phyloP scores from a whole-genome alignment of 1,284 basidiomycete species.

The Trametes versicolor region DNA sequence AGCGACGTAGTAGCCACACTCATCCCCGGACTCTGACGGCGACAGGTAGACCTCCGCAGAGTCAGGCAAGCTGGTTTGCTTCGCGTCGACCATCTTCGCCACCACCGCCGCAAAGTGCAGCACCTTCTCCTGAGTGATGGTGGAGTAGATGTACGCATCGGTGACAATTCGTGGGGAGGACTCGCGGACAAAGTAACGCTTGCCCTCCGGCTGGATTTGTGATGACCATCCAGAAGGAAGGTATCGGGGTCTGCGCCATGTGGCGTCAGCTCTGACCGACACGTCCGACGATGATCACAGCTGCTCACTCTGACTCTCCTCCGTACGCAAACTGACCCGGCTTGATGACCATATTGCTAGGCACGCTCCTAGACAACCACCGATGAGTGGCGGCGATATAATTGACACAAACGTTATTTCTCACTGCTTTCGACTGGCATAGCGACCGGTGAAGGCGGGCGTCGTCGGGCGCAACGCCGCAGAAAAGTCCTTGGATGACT shows the following conservation, averaged over 20 bases:
- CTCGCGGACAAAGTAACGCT: constrained; percentile 38
- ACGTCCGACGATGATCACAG: neutral
- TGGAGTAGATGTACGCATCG: constrained; percentile 35
- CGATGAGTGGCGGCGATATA: neutral
- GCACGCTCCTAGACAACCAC: constrained; percentile 20
- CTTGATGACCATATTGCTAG: constrained; percentile 24
- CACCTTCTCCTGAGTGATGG: constrained; percentile 27
- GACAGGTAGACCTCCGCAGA: constrained; percentile 40
- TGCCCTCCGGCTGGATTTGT: constrained; percentile 43
- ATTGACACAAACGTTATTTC: neutral
- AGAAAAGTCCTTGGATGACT: neutral
- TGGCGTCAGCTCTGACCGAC: constrained; percentile 1
- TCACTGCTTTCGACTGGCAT: constrained; percentile 14
- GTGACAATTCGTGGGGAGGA: constrained; percentile 36
- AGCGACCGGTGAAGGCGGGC: constrained; percentile 15
- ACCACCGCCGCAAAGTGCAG: constrained; percentile 26
- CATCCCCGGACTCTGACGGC: constrained; percentile 30
- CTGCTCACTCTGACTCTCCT: constrained; percentile 33
- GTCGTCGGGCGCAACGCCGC: constrained; percentile 19
- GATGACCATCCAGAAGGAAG: constrained; percentile 37
- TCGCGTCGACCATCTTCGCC: constrained; percentile 21
- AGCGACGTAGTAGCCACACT: constrained; percentile 43
- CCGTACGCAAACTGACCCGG: constrained; percentile 31
- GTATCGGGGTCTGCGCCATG: constrained; percentile 35
- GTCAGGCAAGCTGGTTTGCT: constrained; percentile 27